These are phyloP conservation scores for Pyrenochaeta sp. DNA, from an alignment of 2,329 filamentous ascomycete species.

Conservation along the genomic window DNA sequence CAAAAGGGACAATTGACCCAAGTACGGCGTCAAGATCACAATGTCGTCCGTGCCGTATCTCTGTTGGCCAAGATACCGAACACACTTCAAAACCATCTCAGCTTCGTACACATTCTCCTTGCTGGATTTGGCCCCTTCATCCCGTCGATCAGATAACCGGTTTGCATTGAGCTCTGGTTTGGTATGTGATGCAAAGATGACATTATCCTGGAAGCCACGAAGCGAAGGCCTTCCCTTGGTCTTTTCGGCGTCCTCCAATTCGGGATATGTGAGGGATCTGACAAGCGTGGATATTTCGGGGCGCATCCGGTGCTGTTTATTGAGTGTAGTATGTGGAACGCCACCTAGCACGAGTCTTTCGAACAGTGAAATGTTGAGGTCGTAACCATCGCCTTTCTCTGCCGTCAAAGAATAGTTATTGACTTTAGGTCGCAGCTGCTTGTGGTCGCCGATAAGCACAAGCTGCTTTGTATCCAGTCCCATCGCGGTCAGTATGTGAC, in stretches of 20 bases:
- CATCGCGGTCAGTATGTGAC: slow-evolving; percentile 70
- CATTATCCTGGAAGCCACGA: slow-evolving; percentile 65
- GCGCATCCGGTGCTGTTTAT: slow-evolving; percentile 72
- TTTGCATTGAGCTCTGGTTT: slow-evolving; percentile 60
- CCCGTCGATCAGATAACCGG: slow-evolving; percentile 58
- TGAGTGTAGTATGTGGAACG: slow-evolving; percentile 63
- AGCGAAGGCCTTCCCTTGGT: slow-evolving; percentile 60
- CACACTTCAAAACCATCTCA: slow-evolving; percentile 69
- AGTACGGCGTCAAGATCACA: slow-evolving; percentile 76
- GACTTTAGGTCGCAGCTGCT: slow-evolving; percentile 74
- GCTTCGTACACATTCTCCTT: slow-evolving; percentile 73
- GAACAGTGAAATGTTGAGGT: slow-evolving; percentile 74
- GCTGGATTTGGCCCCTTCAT: slow-evolving; percentile 60
- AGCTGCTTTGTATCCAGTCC: slow-evolving; percentile 66
- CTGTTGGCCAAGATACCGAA: slow-evolving; percentile 75
- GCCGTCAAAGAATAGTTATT: slow-evolving; percentile 68
- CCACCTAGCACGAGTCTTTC: slow-evolving; percentile 70
- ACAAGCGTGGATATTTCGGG: slow-evolving; percentile 72
- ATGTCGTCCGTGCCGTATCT: slow-evolving; percentile 72
- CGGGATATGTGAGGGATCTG: slow-evolving; percentile 67
- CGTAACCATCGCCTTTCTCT: slow-evolving; percentile 71
- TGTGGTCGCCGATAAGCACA: slow-evolving; percentile 76
- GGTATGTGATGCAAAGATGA: slow-evolving; percentile 74
- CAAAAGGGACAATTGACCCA: slow-evolving; percentile 72
- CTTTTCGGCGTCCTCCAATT: slow-evolving; percentile 63